Evolutionary conservation across 2,329 filamentous ascomycete genomes (phyloP), one percentile per base, ranked within the genome.

Genomic region (Gaeumannomyces tritici): DNA sequence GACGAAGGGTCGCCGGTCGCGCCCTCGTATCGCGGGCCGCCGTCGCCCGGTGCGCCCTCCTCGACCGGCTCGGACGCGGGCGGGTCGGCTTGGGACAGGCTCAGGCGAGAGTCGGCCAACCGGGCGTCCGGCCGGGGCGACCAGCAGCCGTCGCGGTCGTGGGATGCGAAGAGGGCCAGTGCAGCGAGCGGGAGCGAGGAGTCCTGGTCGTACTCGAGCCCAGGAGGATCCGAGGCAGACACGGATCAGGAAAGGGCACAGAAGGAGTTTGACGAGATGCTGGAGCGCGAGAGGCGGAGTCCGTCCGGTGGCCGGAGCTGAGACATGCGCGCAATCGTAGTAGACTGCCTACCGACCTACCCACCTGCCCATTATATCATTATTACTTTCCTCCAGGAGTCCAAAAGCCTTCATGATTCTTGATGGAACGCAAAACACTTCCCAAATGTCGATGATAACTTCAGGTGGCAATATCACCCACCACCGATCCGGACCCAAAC

Each of bases 181-280:
- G 18, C 47, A 2, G 27, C 18, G 2, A 24, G 18, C 57, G 57
- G 55, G 26, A 5, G n/a, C 18, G 59, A 64, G 26, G 64, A 61
- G 31, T 65, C 64, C 35, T 31, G 61, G 33, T 58, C 61, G 31
- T 62, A 29, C 35, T 31, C 42, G 12, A 58, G 28, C 6, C 55
- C 47, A 4, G 60, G 33, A 3, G 60, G 55, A 11, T 33, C 47
- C 28, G 42, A 57, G 18, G 35, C 42, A 7, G 59, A 60, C 21
- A 47, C 3, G 18, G 59, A 60, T 54, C 42, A 42, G 35, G 59
- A 60, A 31, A 60, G 21, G 42, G 68, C 65, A 1, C 68, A 69
- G 51, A 66, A 61, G 55, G 64, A 68, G 27, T 69, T 69, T 60
- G 68, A 69, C 24, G 66, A 58, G n/a, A 66, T 69, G 67, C 63